phyloP scores from a whole-genome alignment of 768 basidiomycete species.

The Leccinum barrowsii region DNA sequence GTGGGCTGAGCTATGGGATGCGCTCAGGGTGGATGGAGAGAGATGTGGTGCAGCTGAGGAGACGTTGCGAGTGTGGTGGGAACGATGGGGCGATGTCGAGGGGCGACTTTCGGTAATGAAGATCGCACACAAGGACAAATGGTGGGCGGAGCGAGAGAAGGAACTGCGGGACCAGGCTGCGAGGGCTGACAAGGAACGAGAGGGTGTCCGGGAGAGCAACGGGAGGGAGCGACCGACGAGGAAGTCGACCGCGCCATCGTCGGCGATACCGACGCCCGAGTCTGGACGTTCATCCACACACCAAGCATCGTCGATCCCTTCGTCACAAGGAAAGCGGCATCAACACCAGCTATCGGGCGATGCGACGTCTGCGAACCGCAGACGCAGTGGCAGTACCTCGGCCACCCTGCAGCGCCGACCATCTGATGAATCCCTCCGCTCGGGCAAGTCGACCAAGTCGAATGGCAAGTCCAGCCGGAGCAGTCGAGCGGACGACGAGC shows the following conservation, averaged over 20 bases:
- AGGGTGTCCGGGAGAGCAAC: conserved; percentile 6
- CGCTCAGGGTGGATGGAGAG: conserved; percentile 68
- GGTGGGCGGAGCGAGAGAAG: conserved; percentile 31
- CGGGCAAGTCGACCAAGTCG: conserved; percentile 36
- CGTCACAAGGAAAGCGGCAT: conserved; percentile 20
- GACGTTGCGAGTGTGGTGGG: conserved; percentile 69
- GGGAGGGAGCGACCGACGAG: conserved; percentile 16
- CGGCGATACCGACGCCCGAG: conserved; percentile 18
- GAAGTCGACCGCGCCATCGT: conserved; percentile 16
- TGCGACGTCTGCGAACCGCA: conserved; percentile 19
- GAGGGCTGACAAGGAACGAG: conserved; percentile 18
- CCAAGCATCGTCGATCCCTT: conserved; percentile 21
- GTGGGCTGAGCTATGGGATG: conserved; percentile 86
- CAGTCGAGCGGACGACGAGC: conserved; percentile 26
- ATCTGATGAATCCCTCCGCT: conserved; percentile 41
- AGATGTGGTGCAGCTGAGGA: conserved; percentile 63
- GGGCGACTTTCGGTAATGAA: conserved; percentile 39
- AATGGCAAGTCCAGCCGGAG: conserved; percentile 30
- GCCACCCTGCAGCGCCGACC: conserved; percentile 26
- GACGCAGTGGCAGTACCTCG: conserved; percentile 27
- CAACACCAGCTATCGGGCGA: conserved; percentile 30
- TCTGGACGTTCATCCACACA: conserved; percentile 23
- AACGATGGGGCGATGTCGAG: conserved; percentile 67
- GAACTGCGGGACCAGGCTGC: conserved; percentile 19
- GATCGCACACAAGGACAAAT: conserved; percentile 34